These are phyloP conservation scores for Aspergillus pseudotamarii DNA, from an alignment of 2,329 filamentous ascomycete species.

Conservation along the genomic window DNA sequence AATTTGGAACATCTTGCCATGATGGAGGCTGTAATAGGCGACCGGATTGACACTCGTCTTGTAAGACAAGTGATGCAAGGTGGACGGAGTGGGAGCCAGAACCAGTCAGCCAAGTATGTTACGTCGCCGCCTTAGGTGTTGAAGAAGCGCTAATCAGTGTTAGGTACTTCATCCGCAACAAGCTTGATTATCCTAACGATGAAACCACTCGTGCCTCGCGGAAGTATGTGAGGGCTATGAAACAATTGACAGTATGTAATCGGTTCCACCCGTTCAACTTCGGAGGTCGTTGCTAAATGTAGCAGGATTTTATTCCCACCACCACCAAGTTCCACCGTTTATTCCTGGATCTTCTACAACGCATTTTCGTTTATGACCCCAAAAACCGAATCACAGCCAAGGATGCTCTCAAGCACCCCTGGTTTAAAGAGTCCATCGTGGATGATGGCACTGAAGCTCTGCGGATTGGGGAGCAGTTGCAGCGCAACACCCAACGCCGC, in stretches of 20 bases:
- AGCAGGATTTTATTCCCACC: slow-evolving; percentile 64
- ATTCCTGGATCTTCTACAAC: slow-evolving; percentile 64
- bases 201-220: slow-evolving; percentile 65
- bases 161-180: slow-evolving; percentile 59
- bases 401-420: slow-evolving; percentile 66
- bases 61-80: slow-evolving; percentile 56
- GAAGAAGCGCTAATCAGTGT: slow-evolving; percentile 34
- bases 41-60: slow-evolving; percentile 58
- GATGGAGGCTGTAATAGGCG: slow-evolving; percentile 67
- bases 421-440: slow-evolving; percentile 66
- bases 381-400: slow-evolving; percentile 67
- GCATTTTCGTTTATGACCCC: slow-evolving; percentile 69
- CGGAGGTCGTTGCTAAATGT: slow-evolving; percentile 22
- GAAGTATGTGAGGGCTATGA: slow-evolving; percentile 72
- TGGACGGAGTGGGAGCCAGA: slow-evolving; percentile 51
- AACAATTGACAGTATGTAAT: slow-evolving; percentile 57
- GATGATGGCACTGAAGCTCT: slow-evolving; percentile 69
- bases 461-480: slow-evolving; percentile 55
- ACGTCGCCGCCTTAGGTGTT: slow-evolving; percentile 20
- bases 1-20: slow-evolving; percentile 69
- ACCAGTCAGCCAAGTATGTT: slow-evolving; percentile 60
- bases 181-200: slow-evolving; percentile 64
- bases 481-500: slow-evolving; percentile 29
- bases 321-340: slow-evolving; percentile 63
- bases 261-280: neutral